Conservation (phyloP, 345 rosid species). For the Cardamine chenopodiifolia region DNA sequence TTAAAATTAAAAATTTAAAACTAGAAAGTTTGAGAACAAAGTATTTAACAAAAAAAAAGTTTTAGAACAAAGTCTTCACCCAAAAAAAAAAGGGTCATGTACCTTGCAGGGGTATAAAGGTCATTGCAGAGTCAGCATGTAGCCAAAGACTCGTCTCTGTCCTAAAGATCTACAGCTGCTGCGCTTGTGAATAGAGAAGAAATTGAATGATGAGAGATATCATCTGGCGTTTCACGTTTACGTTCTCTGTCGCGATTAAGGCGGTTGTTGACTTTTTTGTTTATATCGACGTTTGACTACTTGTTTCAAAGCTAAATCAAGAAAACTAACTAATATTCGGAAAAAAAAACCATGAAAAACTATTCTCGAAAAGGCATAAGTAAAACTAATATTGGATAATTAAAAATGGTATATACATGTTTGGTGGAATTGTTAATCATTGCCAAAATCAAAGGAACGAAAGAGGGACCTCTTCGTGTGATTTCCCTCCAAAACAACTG, state of each 20-base stretch:
- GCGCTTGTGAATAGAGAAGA: slow-evolving; percentile 27
- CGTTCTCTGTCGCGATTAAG: slow-evolving; percentile 11
- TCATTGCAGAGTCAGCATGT: background rate
- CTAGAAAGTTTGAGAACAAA: background rate
- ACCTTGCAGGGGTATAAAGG: slow-evolving; percentile 10
- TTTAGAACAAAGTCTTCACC: background rate
- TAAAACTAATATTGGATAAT: background rate
- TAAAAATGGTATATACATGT: slow-evolving; percentile 6
- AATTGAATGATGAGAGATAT: slow-evolving; percentile 21
- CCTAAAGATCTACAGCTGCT: slow-evolving; percentile 31
- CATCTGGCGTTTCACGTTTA: slow-evolving; percentile 11
- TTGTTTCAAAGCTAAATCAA: background rate
- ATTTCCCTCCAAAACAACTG: slow-evolving; percentile 44
- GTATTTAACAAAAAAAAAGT: too few relatives aligned
- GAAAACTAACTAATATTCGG: background rate
- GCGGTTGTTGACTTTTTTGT: slow-evolving; percentile 19
- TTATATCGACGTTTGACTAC: slow-evolving; percentile 9
- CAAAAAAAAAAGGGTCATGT: background rate
- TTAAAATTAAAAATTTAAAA: background rate
- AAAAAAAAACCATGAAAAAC: background rate
- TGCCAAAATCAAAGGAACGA: slow-evolving; percentile 53
- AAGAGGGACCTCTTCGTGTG: slow-evolving; percentile 44
- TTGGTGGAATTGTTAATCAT: slow-evolving; percentile 72
- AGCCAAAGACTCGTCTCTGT: slow-evolving; percentile 35
- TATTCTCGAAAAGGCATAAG: slow-evolving; percentile 17